Base-by-base conservation (phyloP, 2,329 filamentous ascomycete species). In the Exophiala phaeomuriformis region DNA sequence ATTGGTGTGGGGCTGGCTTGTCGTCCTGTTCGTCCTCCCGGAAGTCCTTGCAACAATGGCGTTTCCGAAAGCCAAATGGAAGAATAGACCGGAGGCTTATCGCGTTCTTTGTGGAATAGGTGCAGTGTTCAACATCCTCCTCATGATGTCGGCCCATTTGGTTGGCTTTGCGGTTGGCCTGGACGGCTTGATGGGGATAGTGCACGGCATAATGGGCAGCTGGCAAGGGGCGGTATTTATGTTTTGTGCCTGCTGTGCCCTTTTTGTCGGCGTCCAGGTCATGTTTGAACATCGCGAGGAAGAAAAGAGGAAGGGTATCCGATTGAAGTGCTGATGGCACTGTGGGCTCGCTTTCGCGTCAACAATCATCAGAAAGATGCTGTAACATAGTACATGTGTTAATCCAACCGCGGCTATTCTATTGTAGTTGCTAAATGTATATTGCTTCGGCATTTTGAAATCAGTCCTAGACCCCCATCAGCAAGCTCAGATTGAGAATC, bases 101-200 rank as follows among this genome's bases (percentile, higher is more conserved):
- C 81, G 93, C 29, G 79, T 90, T 69, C 67, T 97, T 2, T 90
- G 86, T 68, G 87, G 86, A 4, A 68, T 87, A 10, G 93, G 91
- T 2, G 88, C 83, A 0, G 88, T 96, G 2, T 80, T 72, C 0
- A 96, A 96, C 63, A 79, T 95, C 28, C 72, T 97, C 45, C 90
- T 96, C 85, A 93, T 98, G 86, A 95, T 97, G 79, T 79, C 81
- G 42, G 93, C 91, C 10, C 98, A 98, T 67, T 73, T 98, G 12
- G 90, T 98, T 7, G 93, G 93, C 0, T 98, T 97, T 70, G 93
- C 91, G 0, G 79, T 98, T 8, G 94, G 94, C 0, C 61, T 96
- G 47, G 93, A 98, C 65, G 93, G 94, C 0, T 63, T 97, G 65
- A 80, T 86, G 68, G 86, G 79, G 31, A 81, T 97, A 47, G 68